A percentile compares a stretch with the other conserved stretches of the same genome.
Conservation (phyloP, 805 yeast genomes). For the Cyberlindnera maritima region DNA sequence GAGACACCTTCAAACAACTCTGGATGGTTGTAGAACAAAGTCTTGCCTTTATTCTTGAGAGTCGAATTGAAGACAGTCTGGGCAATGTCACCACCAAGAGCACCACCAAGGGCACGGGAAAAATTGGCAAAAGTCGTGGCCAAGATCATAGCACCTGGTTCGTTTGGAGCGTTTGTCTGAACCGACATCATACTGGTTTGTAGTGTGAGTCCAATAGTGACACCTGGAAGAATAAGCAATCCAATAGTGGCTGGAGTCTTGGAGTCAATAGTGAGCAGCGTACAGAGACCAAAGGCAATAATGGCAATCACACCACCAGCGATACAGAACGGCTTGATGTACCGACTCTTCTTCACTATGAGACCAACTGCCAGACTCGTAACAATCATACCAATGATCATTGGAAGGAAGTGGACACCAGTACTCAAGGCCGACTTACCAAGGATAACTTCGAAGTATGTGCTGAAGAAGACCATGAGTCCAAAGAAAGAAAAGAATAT, state of each 20-base stretch:
- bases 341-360: slow-evolving; percentile 23
- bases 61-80: slow-evolving; percentile 37
- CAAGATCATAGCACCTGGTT: slow-evolving; percentile 46
- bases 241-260: slow-evolving; percentile 32
- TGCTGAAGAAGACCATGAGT: slow-evolving; percentile 9
- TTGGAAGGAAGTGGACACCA: slow-evolving; percentile 43
- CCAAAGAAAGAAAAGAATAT: slow-evolving; percentile 14
- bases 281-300: background rate
- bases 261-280: slow-evolving; percentile 21
- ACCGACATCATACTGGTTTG: slow-evolving; percentile 34
- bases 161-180: slow-evolving; percentile 49
- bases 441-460: slow-evolving; percentile 28
- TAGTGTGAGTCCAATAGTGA: slow-evolving; percentile 33
- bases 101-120: slow-evolving; percentile 43
- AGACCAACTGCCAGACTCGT: slow-evolving; percentile 25
- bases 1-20: background rate
- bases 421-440: slow-evolving; percentile 39
- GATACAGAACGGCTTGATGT: background rate
- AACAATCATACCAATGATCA: slow-evolving; percentile 36
- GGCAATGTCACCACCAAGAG: slow-evolving; percentile 41
- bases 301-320: background rate
- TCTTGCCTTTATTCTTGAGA: slow-evolving; percentile 12
- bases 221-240: slow-evolving; percentile 35
- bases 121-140: slow-evolving; percentile 45
- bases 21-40: background rate